Conservation (phyloP, 2,329 filamentous ascomycete genomes). For the Cladosporium austrohemisphaericum region DNA sequence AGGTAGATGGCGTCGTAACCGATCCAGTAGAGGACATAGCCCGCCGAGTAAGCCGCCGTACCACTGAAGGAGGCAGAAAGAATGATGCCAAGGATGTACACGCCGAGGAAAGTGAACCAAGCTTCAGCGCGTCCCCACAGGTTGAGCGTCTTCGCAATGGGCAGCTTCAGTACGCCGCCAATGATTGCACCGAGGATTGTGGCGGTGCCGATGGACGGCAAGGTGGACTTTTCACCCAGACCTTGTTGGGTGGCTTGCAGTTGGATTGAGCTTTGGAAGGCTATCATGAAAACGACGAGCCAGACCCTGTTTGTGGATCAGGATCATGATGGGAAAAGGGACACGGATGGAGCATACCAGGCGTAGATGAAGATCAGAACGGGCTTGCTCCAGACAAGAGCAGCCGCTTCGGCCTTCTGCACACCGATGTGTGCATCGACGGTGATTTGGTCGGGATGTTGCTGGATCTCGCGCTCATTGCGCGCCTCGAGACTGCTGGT, state of each 20-base stretch:
- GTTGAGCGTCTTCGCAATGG: constrained; percentile 64
- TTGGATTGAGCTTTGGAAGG: constrained; percentile 32
- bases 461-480: constrained; percentile 31
- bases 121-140: constrained; percentile 65
- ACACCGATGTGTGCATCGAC: constrained; percentile 27
- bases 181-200: constrained; percentile 54
- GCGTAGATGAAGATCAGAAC: constrained; percentile 26
- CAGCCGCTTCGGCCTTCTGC: constrained; percentile 31
- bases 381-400: constrained; percentile 30
- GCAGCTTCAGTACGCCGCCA: constrained; percentile 59
- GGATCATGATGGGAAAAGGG: background rate
- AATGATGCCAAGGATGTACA: constrained; percentile 22
- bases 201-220: constrained; percentile 36
- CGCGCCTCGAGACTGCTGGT: constrained; percentile 29
- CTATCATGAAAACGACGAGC: constrained; percentile 37
- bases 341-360: constrained; percentile 19
- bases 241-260: constrained; percentile 22
- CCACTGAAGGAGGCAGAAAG: constrained; percentile 21
- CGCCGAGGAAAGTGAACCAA: constrained; percentile 50
- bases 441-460: constrained; percentile 29
- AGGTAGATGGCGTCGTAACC: constrained; percentile 19
- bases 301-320: constrained; percentile 31
- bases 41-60: constrained; percentile 21
- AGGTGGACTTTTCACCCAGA: constrained; percentile 14
- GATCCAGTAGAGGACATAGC: constrained; percentile 24